phyloP scores from a whole-genome alignment of 306 rosid genomes.

The Rosa persica region DNA sequence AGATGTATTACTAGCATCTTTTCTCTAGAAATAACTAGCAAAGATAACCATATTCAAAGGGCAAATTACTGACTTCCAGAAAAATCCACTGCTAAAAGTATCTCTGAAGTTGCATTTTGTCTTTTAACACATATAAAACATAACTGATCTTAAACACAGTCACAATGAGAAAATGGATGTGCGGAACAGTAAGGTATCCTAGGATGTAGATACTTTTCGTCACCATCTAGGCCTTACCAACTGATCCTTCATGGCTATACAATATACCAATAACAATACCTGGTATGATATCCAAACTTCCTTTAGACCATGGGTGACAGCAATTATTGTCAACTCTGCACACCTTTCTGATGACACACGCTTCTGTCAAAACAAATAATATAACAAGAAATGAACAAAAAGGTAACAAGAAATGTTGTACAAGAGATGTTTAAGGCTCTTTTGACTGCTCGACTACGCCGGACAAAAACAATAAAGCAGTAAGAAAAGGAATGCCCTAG shows the following conservation, averaged over 20 bases:
- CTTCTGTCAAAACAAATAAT: conserved; percentile 46
- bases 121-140: not conserved
- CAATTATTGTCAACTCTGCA: conserved; percentile 85
- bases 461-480: conserved; percentile 6
- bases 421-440: not conserved
- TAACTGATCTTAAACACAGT: not conserved
- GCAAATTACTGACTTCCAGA: not conserved
- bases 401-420: conserved; percentile 3
- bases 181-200: not conserved
- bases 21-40: not conserved
- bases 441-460: conserved; percentile 18
- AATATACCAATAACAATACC: conserved; percentile 48
- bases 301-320: conserved; percentile 80
- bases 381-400: conserved; percentile 12
- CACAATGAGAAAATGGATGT: not conserved
- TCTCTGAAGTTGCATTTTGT: not conserved
- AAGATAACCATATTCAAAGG: not conserved
- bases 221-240: not conserved
- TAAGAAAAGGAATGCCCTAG: not conserved
- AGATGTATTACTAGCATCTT: not conserved
- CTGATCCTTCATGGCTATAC: not conserved
- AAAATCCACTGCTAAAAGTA: not conserved
- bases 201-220: not conserved
- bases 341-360: conserved; percentile 85
- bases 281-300: conserved; percentile 97